phyloP scores from a whole-genome alignment of 2,329 filamentous ascomycete genomes.

The Trematosphaeria pertusa region DNA sequence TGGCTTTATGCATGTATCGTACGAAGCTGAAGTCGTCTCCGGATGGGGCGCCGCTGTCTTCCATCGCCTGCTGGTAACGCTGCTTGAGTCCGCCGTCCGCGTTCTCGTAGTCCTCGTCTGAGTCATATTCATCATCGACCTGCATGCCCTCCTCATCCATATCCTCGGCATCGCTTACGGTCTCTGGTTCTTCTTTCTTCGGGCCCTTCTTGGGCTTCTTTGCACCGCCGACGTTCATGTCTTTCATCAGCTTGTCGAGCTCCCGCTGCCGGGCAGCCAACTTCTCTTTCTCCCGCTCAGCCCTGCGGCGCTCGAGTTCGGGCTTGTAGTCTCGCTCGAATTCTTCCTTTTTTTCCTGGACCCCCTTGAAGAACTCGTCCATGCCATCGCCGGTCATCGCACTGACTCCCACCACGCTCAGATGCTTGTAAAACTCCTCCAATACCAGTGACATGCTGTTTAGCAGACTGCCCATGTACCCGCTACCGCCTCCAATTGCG shows the following conservation, averaged over 20 bases:
- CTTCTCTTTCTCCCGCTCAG: constrained; percentile 79
- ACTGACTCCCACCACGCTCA: constrained; percentile 91
- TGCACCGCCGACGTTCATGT: constrained; percentile 70
- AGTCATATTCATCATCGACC: constrained; percentile 62
- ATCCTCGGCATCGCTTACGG: constrained; percentile 60
- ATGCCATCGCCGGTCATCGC: constrained; percentile 91
- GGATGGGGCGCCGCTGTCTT: constrained; percentile 52
- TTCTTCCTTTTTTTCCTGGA: constrained; percentile 84
- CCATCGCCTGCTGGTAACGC: constrained; percentile 78
- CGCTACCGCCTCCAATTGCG: constrained; percentile 69
- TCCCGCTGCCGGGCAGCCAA: constrained; percentile 76
- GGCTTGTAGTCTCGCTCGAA: constrained; percentile 91
- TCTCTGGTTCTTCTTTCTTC: constrained; percentile 55
- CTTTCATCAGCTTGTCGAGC: constrained; percentile 91
- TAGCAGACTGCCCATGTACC: constrained; percentile 94
- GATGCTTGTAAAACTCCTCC: constrained; percentile 95
- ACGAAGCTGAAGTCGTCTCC: constrained; percentile 61
- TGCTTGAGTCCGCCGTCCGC: constrained; percentile 70
- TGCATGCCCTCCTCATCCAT: constrained; percentile 61
- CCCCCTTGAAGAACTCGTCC: constrained; percentile 91
- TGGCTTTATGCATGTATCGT: constrained; percentile 54
- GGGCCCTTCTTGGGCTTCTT: constrained; percentile 44
- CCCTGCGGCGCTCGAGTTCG: constrained; percentile 80
- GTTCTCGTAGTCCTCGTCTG: constrained; percentile 62
- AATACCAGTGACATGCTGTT: constrained; percentile 98